A percentile compares a stretch with the other conserved stretches of the same genome.
Conservation (phyloP, 345 rosid genomes). For the Acer campestre region DNA sequence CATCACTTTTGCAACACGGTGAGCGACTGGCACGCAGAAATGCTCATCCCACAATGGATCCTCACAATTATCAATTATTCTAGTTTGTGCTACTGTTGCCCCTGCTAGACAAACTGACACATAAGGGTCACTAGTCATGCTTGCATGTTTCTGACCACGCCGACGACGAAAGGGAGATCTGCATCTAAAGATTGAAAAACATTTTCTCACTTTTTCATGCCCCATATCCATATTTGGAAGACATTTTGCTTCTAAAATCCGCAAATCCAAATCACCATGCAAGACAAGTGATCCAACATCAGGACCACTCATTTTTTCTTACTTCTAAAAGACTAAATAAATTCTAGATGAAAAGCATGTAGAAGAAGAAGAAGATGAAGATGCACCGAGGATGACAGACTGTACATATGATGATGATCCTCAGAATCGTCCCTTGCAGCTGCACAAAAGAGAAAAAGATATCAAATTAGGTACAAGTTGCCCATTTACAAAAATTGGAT, state of each 20-base stretch:
- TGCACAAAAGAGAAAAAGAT: too few species aligned
- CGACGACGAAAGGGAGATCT: constrained; percentile 20
- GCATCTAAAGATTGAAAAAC: constrained; percentile 44
- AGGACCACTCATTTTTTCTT: constrained; percentile 27
- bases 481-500: neutral
- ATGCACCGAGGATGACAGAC: too few species aligned
- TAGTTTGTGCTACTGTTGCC: constrained; percentile 67
- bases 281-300: constrained; percentile 32
- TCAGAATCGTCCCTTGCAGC: constrained; percentile 27
- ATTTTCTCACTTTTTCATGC: constrained; percentile 54
- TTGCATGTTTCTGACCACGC: constrained; percentile 35
- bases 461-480: neutral
- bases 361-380: too few species aligned
- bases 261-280: constrained; percentile 62
- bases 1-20: constrained; percentile 51
- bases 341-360: neutral
- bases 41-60: constrained; percentile 75
- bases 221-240: constrained; percentile 77
- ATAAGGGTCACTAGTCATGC: constrained; percentile 69
- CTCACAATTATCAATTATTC: constrained; percentile 61
- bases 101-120: constrained; percentile 65
- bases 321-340: constrained; percentile 16
- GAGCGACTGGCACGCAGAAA: constrained; percentile 59
- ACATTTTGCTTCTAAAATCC: constrained; percentile 61
- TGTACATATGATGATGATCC: constrained; percentile 20